Evolutionary conservation across 805 yeast genomes (phyloP), one percentile per base, ranked within the genome.

Genomic region (Blastobotrys attinorum): DNA sequence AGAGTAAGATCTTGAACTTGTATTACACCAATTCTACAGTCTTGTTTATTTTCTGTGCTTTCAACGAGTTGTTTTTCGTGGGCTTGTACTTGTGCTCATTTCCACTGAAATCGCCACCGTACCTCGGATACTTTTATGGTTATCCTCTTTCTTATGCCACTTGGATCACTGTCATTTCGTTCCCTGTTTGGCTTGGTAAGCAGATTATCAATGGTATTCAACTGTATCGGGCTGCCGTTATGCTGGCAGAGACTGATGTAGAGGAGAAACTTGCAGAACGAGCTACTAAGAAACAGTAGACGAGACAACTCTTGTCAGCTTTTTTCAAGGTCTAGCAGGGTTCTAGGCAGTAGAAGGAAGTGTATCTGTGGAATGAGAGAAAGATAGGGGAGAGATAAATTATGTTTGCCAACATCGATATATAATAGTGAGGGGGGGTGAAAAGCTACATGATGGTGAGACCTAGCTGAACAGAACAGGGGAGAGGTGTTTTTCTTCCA

Each of bases 31-130:
- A 86, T 69, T 77, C 87, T 57, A 76, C 62, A 15, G 95, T 92
- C 16, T 71, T 92, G 49, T 92, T 92, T 66, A 64, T 79, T 18
- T 89, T 92, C 50, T 92, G 99, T 65, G 86, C 92, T 21, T 83
- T 89, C 49, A 92, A 92, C 65, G 99, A 92, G 68, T 64, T 87
- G 42, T 94, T 92, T 63, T 94, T 85, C 61, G 83, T 89, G 60
- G 96, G 95, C 1, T 62, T 89, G 39, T 92, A 92, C 62, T 71
- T 90, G 61, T 77, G 75, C 60, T 75, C 81, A 50, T 88, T 85
- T 63, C 67, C 76, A 18, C 65, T 65, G 41, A 51, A 58, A 37
- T 49, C 66, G 15, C 63, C 75, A 7, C 76, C 77, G 29, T 45
- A 65, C 31, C 60, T 65, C 43, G 60, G 65, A 50, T 54, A 57